These are phyloP conservation scores for Micromonas pusilla DNA, from an alignment of 139 green algal species.

Conservation along the genomic window DNA sequence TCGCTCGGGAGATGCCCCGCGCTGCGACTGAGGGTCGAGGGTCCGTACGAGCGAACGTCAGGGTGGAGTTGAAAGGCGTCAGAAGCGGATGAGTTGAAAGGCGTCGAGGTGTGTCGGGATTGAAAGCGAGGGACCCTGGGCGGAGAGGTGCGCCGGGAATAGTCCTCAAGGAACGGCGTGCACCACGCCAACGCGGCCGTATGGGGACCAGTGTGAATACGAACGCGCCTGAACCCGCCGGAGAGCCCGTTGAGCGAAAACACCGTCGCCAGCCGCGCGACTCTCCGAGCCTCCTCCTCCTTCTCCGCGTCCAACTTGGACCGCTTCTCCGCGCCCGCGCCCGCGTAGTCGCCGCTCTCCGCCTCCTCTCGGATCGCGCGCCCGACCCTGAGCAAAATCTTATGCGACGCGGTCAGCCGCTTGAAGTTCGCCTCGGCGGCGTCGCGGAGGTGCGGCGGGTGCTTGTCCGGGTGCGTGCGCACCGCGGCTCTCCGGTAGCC, in stretches of 20 bases:
- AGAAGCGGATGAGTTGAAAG: too few relatives aligned
- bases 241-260: background rate
- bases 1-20: background rate
- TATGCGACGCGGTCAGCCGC: background rate
- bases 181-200: too few relatives aligned
- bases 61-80: too few relatives aligned
- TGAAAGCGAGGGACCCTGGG: too few relatives aligned
- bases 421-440: slow-evolving; percentile 1
- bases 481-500: background rate
- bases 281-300: background rate
- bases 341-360: slow-evolving; percentile 1
- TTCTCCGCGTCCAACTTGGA: background rate
- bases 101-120: too few relatives aligned
- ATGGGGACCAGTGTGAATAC: too few relatives aligned
- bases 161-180: too few relatives aligned
- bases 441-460: background rate
- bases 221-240: background rate
- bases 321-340: background rate
- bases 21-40: too few relatives aligned
- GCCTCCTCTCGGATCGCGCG: background rate
- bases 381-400: background rate
- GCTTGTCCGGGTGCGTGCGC: slow-evolving; percentile 12
- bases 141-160: too few relatives aligned
- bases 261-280: background rate
- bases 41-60: too few relatives aligned